A percentile compares a stretch with the other conserved stretches of the same genome.
Evolutionary conservation across 179 eudicot genomes (phyloP).

Genomic region (Sideroxylon spinosum): DNA sequence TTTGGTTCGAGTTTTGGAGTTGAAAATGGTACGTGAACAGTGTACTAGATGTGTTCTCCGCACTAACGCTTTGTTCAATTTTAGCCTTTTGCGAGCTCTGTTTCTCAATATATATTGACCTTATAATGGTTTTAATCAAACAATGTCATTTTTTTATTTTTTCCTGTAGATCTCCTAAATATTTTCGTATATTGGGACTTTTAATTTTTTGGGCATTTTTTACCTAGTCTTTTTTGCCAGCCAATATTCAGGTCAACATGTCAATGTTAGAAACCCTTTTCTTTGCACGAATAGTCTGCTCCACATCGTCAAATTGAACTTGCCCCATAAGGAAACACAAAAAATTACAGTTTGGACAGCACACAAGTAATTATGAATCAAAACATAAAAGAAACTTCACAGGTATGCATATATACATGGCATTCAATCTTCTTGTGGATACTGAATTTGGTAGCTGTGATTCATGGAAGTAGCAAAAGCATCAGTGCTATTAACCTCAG

Average conservation of each 20-base stretch:
- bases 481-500: not conserved
- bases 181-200: not conserved
- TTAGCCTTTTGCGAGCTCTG: not conserved
- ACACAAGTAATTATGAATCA: too few species aligned
- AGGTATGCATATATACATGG: too few species aligned
- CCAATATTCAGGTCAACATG: too few species aligned
- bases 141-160: not conserved
- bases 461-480: not conserved
- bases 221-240: not conserved
- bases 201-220: not conserved
- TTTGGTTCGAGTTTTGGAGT: not conserved
- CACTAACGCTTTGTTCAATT: not conserved
- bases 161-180: not conserved
- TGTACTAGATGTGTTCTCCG: not conserved
- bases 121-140: not conserved
- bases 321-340: too few species aligned
- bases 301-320: too few species aligned
- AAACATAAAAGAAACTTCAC: not conserved
- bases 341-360: too few species aligned
- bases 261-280: not conserved
- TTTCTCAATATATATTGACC: not conserved
- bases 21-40: conserved; percentile 13
- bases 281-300: too few species aligned
- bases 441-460: not conserved
- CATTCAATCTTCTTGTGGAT: not conserved